A percentile compares a stretch with the other conserved stretches of the same genome.
Conservation (phyloP, 306 rosid genomes). For the Rosa lucieae region DNA sequence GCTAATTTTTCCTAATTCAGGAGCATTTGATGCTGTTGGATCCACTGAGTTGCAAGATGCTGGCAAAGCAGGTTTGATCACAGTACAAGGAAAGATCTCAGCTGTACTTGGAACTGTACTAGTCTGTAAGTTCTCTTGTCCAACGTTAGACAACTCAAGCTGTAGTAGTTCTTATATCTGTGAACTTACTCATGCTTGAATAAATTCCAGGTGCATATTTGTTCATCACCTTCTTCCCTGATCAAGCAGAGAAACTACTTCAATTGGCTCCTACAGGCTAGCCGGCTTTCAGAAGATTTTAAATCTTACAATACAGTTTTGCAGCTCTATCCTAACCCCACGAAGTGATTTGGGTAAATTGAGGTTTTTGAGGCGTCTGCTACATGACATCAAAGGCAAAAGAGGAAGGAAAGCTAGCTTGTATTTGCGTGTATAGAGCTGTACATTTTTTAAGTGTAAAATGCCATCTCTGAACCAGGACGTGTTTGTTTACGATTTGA, state of each 20-base stretch:
- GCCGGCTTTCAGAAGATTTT: background rate
- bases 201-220: conserved; percentile 70
- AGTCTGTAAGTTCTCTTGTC: conserved; percentile 55
- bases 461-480: background rate
- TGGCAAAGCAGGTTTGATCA: conserved; percentile 89
- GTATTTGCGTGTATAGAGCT: background rate
- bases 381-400: background rate
- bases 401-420: background rate
- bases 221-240: conserved; percentile 91
- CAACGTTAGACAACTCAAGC: background rate
- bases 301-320: background rate
- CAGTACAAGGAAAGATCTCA: conserved; percentile 87
- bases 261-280: conserved; percentile 56
- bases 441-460: background rate
- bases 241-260: conserved; percentile 89
- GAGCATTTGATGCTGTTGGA: conserved; percentile 80
- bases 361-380: conserved; percentile 10
- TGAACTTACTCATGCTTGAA: conserved; percentile 17
- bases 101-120: conserved; percentile 88
- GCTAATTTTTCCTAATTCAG: conserved; percentile 32
- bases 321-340: background rate
- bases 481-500: background rate
- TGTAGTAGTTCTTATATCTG: background rate
- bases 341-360: background rate
- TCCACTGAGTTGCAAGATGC: conserved; percentile 79